Conservation (phyloP, 805 yeast species). For the Candida maesae region DNA sequence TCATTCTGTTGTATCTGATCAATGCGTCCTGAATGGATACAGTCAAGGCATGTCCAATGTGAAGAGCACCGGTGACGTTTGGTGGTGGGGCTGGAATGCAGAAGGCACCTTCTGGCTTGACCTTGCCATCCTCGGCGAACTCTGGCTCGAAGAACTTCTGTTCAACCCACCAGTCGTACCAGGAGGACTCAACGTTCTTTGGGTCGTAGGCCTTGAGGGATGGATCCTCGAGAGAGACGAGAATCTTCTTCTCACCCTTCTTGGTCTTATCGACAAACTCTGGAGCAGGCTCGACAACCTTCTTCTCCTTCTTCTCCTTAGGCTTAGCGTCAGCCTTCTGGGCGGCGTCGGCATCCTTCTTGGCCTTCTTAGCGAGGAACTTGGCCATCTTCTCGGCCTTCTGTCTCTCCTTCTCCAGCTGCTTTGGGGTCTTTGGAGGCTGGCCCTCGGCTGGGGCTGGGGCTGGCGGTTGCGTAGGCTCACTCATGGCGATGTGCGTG, state of each 20-base stretch:
- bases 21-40: slow-evolving; percentile 92
- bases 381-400: slow-evolving; percentile 85
- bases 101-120: slow-evolving; percentile 80
- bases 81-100: slow-evolving; percentile 99
- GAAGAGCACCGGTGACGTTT: slow-evolving; percentile 97
- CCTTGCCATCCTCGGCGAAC: slow-evolving; percentile 65
- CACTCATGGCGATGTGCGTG: slow-evolving; percentile 9
- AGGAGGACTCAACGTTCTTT: slow-evolving; percentile 86
- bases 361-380: slow-evolving; percentile 78
- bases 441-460: slow-evolving; percentile 27
- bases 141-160: slow-evolving; percentile 88
- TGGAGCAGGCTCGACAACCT: slow-evolving; percentile 72
- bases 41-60: slow-evolving; percentile 97
- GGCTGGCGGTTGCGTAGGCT: slow-evolving; percentile 13
- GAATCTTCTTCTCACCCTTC: slow-evolving; percentile 86
- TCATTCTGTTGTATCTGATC: slow-evolving; percentile 94
- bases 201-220: slow-evolving; percentile 94
- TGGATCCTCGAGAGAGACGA: slow-evolving; percentile 86
- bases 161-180: slow-evolving; percentile 97
- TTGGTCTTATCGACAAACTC: slow-evolving; percentile 80
- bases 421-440: slow-evolving; percentile 62
- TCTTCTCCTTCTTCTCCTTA: slow-evolving; percentile 66
- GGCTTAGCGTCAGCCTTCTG: slow-evolving; percentile 43
- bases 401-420: slow-evolving; percentile 81
- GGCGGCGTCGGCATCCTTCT: slow-evolving; percentile 59